Conservation (phyloP, 1,284 basidiomycete species). For the Heterobasidion parviporum region DNA sequence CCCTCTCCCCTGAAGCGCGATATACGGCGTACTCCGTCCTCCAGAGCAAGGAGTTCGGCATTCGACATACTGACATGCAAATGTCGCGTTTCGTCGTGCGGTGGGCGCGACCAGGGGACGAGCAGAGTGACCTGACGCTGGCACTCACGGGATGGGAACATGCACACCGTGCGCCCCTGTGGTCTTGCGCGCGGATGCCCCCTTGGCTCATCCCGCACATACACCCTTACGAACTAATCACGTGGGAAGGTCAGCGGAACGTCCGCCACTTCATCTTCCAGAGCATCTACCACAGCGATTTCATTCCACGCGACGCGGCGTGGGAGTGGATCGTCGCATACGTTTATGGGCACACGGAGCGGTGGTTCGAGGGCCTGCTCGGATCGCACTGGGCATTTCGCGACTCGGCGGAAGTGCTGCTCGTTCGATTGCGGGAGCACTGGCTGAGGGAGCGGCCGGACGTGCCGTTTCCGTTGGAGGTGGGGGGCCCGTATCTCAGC, state of each 20-base stretch:
- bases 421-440: slow-evolving; percentile 12
- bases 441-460: slow-evolving; percentile 15
- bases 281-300: slow-evolving; percentile 6
- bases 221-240: slow-evolving; percentile 11
- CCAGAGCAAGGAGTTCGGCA: slow-evolving; percentile 12
- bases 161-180: slow-evolving; percentile 17
- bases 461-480: slow-evolving; percentile 15
- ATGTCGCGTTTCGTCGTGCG: slow-evolving; percentile 18
- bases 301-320: neutral
- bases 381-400: slow-evolving; percentile 16
- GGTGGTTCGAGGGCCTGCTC: slow-evolving; percentile 18
- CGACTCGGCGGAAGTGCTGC: slow-evolving; percentile 13
- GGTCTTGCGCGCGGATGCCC: slow-evolving; percentile 20
- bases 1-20: slow-evolving; percentile 15
- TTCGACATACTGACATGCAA: slow-evolving; percentile 16
- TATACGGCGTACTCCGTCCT: slow-evolving; percentile 12
- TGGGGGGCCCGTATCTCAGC: slow-evolving; percentile 30
- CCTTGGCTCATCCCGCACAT: slow-evolving; percentile 13
- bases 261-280: slow-evolving; percentile 11
- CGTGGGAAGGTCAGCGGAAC: slow-evolving; percentile 11
- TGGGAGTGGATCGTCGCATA: slow-evolving; percentile 18
- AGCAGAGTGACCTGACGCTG: slow-evolving; percentile 9
- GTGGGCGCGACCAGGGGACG: slow-evolving; percentile 11
- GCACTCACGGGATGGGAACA: slow-evolving; percentile 19
- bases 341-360: slow-evolving; percentile 15